These are phyloP conservation scores for Rhodotorula sp. DNA, from an alignment of 1,284 basidiomycete genomes.

Conservation along the genomic window DNA sequence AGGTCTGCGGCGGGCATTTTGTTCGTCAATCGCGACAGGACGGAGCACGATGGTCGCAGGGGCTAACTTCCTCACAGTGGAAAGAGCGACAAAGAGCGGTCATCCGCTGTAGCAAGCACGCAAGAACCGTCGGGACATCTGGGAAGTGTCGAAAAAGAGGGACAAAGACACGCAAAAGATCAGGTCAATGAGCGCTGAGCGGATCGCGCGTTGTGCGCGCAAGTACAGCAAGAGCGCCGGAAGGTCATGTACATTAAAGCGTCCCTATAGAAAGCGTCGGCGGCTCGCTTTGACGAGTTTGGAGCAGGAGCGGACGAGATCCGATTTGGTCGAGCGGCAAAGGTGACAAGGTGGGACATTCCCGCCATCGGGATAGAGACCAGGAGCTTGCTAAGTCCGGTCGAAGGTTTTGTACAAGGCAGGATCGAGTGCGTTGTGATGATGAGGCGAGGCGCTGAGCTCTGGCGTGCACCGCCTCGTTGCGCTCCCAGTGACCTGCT, in stretches of 20 bases:
- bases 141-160: not conserved
- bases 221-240: too few relatives aligned
- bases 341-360: not conserved
- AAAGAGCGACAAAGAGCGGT: constrained; percentile 33
- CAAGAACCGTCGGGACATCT: constrained; percentile 38
- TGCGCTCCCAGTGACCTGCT: not conserved
- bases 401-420: not conserved
- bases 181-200: not conserved
- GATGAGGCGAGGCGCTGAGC: not conserved
- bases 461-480: not conserved
- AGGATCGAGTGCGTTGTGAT: not conserved
- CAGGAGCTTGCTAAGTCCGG: not conserved
- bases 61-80: constrained; percentile 9
- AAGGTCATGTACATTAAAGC: constrained; percentile 1
- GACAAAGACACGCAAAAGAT: fast-evolving
- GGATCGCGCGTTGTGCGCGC: too few relatives aligned
- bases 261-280: constrained; percentile 33
- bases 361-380: not conserved
- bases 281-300: not conserved
- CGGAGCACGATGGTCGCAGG: fast-evolving
- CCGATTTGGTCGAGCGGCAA: not conserved
- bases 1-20: not conserved
- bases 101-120: constrained; percentile 30
- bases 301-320: constrained; percentile 13
- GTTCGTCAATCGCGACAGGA: not conserved